A percentile compares a stretch with the other conserved stretches of the same genome.
These are phyloP conservation scores for Cryptosporidium sp. DNA, from an alignment of 169 alveolate species.

Conservation along the genomic window DNA sequence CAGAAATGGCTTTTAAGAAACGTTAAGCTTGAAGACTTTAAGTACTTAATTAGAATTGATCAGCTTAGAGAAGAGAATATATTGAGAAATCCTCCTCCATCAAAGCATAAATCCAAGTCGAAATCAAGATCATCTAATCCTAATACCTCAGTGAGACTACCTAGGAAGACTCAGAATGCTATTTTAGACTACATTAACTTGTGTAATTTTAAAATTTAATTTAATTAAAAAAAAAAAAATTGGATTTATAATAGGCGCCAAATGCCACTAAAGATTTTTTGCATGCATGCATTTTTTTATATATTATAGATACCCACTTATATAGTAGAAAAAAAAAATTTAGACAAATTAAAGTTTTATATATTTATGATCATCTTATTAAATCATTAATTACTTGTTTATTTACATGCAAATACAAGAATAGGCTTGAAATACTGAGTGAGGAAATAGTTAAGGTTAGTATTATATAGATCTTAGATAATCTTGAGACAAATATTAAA, in stretches of 20 bases:
- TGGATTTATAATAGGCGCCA: not conserved
- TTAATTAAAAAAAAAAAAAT: not conserved
- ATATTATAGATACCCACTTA: not conserved
- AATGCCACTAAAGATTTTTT: too few species aligned
- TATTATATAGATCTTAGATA: not conserved
- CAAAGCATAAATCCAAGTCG: not conserved
- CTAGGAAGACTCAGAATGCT: constrained; percentile 23
- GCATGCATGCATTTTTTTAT: not conserved
- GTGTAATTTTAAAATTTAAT: not conserved
- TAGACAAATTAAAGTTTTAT: too few species aligned
- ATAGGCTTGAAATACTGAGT: constrained; percentile 1
- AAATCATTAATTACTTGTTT: constrained; percentile 39
- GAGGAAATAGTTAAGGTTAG: constrained; percentile 12
- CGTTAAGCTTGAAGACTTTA: constrained; percentile 38
- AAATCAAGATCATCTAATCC: not conserved
- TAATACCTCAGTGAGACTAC: not conserved
- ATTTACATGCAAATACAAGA: constrained; percentile 16
- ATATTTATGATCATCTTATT: not conserved
- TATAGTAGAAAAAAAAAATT: not conserved
- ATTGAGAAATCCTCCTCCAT: not conserved
- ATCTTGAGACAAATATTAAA: not conserved
- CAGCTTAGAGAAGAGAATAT: not conserved
- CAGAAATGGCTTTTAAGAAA: constrained; percentile 70
- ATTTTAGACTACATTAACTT: constrained; percentile 3
- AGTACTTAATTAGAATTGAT: constrained; percentile 19